Percentiles rank a stretch among this genome's conserved stretches.
phyloP scores from a whole-genome alignment of 2,329 filamentous ascomycete species.

The Fusarium sp. region DNA sequence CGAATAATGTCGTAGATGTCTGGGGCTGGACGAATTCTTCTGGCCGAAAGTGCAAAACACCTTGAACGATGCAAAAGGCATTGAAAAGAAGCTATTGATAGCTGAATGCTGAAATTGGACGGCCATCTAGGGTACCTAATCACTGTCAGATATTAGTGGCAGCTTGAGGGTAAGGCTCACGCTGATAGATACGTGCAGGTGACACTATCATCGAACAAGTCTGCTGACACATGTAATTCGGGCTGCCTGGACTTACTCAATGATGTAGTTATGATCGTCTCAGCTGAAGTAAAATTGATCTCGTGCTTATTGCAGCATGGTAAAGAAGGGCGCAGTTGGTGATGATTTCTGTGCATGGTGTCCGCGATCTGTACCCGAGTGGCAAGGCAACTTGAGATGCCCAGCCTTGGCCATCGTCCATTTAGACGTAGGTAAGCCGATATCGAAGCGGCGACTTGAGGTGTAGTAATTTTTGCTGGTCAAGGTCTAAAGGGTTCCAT shows the following conservation, averaged over 20 bases:
- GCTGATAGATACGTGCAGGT: background rate
- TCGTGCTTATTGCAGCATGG: background rate
- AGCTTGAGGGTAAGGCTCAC: background rate
- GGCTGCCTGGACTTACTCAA: background rate
- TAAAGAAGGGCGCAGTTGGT: background rate
- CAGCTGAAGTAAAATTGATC: background rate
- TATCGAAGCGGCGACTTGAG: background rate
- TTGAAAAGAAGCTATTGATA: background rate
- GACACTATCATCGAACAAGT: background rate
- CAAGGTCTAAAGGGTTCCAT: no score
- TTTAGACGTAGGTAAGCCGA: background rate
- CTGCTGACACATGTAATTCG: background rate
- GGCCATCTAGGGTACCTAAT: background rate
- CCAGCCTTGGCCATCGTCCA: background rate
- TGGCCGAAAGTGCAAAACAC: background rate
- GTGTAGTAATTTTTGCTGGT: no score
- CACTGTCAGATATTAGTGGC: background rate
- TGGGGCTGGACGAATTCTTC: background rate
- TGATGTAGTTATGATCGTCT: background rate
- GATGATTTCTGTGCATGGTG: background rate
- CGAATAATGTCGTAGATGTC: no score
- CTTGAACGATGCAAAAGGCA: background rate
- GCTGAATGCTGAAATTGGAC: background rate
- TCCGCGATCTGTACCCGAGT: background rate
- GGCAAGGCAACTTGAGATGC: background rate